These are phyloP conservation scores for Lagerstroemia speciosa DNA, from an alignment of 345 rosid species.

Conservation along the genomic window DNA sequence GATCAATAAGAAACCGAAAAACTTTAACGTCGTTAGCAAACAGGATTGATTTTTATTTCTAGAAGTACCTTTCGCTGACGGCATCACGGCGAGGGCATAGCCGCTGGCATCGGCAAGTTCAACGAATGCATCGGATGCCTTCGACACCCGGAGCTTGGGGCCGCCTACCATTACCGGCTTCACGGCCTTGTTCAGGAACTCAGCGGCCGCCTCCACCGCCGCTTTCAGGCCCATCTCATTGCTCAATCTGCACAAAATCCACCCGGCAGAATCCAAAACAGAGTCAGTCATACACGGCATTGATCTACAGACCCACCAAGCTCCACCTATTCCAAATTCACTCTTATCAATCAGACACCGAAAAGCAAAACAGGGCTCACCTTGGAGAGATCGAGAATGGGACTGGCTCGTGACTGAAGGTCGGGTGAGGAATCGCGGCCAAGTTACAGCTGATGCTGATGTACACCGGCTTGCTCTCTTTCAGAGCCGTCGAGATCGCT, in stretches of 20 bases:
- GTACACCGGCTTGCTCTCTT: constrained; percentile 21
- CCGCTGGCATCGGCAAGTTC: constrained; percentile 13
- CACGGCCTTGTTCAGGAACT: constrained; percentile 16
- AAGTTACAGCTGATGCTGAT: constrained; percentile 17
- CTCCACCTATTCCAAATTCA: no score
- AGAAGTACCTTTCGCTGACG: constrained; percentile 12
- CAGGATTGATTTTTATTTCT: no score
- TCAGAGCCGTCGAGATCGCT: constrained; percentile 12
- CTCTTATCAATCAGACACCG: no score
- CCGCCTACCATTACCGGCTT: constrained; percentile 19
- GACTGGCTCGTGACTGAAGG: constrained; percentile 11
- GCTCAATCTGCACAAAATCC: constrained; percentile 9
- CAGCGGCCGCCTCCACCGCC: constrained; percentile 16
- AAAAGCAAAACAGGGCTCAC: not conserved
- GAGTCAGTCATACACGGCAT: not conserved
- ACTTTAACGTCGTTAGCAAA: no score
- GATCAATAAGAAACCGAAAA: no score
- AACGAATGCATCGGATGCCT: constrained; percentile 10
- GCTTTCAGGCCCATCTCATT: constrained; percentile 12
- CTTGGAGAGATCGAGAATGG: constrained; percentile 14
- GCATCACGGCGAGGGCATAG: constrained; percentile 14
- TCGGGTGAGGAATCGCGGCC: constrained; percentile 14
- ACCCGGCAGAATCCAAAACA: not conserved
- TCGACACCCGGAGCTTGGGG: constrained; percentile 13
- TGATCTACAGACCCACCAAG: no score